phyloP scores from a whole-genome alignment of 2,329 filamentous ascomycete genomes.

The Ophiosphaerella narmari region DNA sequence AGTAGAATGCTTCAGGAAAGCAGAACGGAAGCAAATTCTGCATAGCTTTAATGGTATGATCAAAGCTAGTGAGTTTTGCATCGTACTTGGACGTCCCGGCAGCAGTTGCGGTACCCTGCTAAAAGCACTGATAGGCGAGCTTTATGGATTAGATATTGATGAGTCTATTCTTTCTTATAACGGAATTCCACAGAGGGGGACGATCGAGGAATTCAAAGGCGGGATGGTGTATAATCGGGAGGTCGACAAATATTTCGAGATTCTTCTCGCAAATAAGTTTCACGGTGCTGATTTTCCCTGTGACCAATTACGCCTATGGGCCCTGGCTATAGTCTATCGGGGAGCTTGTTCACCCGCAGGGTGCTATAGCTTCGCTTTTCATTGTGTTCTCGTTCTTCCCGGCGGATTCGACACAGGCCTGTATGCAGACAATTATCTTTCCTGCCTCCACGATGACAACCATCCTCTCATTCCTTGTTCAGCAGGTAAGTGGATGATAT shows the following conservation, averaged over 20 bases:
- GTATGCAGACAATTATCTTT: constrained; percentile 54
- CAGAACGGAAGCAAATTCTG: constrained; percentile 60
- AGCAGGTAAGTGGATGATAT: constrained; percentile 45
- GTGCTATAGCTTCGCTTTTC: constrained; percentile 39
- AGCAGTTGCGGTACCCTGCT: constrained; percentile 68
- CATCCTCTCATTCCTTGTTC: constrained; percentile 53
- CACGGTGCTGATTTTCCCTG: constrained; percentile 40
- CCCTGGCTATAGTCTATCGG: constrained; percentile 32
- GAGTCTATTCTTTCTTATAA: constrained; percentile 65
- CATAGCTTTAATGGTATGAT: constrained; percentile 59
- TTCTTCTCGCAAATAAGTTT: constrained; percentile 76
- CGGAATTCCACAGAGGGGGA: constrained; percentile 52
- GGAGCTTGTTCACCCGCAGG: constrained; percentile 47
- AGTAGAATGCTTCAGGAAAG: constrained; percentile 55
- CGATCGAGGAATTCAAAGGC: constrained; percentile 54
- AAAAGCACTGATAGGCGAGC: constrained; percentile 65
- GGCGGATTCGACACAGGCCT: constrained; percentile 44
- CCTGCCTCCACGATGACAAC: constrained; percentile 57
- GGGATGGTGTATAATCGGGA: constrained; percentile 54
- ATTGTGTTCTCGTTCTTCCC: constrained; percentile 51
- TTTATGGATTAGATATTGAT: constrained; percentile 61
- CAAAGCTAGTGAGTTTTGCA: constrained; percentile 55
- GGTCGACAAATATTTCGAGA: constrained; percentile 66
- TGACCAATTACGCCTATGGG: constrained; percentile 47
- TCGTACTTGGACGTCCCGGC: constrained; percentile 55